Base-by-base conservation (phyloP, 768 basidiomycete genomes). In the Asterophora lycoperdoides region DNA sequence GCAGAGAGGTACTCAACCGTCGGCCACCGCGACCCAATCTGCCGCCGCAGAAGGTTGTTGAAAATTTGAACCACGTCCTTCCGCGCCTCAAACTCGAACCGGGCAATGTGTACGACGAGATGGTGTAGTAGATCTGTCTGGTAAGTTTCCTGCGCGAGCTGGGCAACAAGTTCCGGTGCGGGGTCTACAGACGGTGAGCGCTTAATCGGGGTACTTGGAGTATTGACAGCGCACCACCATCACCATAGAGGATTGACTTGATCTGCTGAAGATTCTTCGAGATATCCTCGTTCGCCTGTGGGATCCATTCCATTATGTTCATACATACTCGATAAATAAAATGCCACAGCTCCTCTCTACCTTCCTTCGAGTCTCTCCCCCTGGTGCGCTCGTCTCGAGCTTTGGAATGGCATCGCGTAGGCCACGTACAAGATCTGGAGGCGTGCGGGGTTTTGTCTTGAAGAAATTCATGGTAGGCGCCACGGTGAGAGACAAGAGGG, bases 101-200 rank as follows among this genome's bases (percentile, higher is more conserved):
- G 83, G 14, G 83, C 81, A 53, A 96, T 84, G 64, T 89, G 81
- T 48, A 82, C 73, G 28, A 98, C 84, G 52, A 96, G 79, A 32
- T 82, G 72, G 52, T 87, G 79, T 19, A 98, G 75, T 19, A 98
- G 75, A 64, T 96, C 92, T 39, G 87, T 89, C 52, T 83, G 83
- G 71, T 97, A 98, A 8, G 92, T 91, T 64, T 98, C 95, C 62
- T 97, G 93, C 0, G 95, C 89, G 9, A 98, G 82, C 64, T 97
- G 94, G 6, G 94, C 93, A 36, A 97, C 79, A 28, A 91, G 74
- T 59, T 98, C 95, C 0, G 93, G 89, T 13, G 86, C 71, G 7
- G 93, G 89, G 52, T 94, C 93, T 83, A 60, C 28, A 51, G 33
- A 37, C 38, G 26, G 35, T 44, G 37, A 49, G 41, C 50, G 44